Evolutionary conservation across 2,329 filamentous ascomycete genomes (phyloP), one percentile per base, ranked within the genome.

Genomic region (Niveomyces coronatus): DNA sequence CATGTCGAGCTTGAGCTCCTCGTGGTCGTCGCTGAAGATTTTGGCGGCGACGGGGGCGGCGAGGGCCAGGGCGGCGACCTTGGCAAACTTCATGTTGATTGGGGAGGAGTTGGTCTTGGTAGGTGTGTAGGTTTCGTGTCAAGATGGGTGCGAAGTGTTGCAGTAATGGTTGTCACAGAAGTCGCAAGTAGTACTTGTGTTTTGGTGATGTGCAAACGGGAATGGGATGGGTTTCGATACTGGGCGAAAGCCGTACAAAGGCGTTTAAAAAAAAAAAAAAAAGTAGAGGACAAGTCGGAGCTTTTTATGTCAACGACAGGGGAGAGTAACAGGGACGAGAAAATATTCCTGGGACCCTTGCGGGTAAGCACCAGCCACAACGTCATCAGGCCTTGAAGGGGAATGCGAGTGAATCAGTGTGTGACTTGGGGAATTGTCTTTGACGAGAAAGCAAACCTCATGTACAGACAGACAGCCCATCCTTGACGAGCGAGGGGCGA

Each of bases 1-100:
- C 30, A 47, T 42, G 37, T 60, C 55, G 24, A 63, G 47, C 39
- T 49, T 49, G 29, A 62, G 42, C 39, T 56, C 55, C 32, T 60
- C 59, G 31, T 44, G 48, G 32, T 48, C 57, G 31, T 53, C 39
- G 35, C 49, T 42, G 27, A 53, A 17, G 29, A 58, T 15, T 18
- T 26, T 45, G 24, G 55, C 51, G 35, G 53, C 49, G 19, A 54
- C 31, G 31, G 52, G 48, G 11, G 58, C 45, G 14, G 51, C 47
- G 30, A 58, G 35, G 36, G 49, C 49, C 24, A 40, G 18, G 13
- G 19, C 26, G 27, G 19, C 4, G 26, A 31, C 8, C 38, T 50
- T 46, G 44, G 37, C 31, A 31, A 49, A 43, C 45, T 55, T 50
- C 56, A 59, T 57, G 28, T 28, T 45, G 45, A 43, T 20, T 22